Evolutionary conservation across 73 alveolate genomes (phyloP).

Genomic region (Symbiodinium pilosum): DNA sequence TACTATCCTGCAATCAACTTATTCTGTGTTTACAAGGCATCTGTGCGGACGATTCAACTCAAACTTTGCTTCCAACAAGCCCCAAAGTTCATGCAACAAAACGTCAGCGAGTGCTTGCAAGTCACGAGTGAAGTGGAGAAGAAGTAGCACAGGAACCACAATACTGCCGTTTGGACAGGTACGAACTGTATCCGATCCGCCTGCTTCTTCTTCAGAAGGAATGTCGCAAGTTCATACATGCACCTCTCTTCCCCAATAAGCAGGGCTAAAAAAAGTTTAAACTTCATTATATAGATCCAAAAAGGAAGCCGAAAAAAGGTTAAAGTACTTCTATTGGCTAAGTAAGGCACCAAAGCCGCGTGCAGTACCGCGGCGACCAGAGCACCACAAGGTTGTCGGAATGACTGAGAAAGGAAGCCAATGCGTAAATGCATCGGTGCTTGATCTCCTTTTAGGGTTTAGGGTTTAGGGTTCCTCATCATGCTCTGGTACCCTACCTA

Average conservation of each 20-base stretch:
- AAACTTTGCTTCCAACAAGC: no score
- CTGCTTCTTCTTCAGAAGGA: not conserved
- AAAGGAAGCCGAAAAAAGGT: not conserved
- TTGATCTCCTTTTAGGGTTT: not conserved
- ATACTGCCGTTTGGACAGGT: constrained; percentile 29
- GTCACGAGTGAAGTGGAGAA: no score
- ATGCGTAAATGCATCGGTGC: not conserved
- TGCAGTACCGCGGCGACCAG: constrained; percentile 42
- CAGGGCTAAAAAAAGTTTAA: not conserved
- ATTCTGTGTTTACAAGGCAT: no score
- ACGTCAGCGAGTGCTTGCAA: no score
- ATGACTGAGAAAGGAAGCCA: not conserved
- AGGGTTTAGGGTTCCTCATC: not conserved
- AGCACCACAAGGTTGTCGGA: constrained; percentile 27
- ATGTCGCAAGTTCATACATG: constrained; percentile 11
- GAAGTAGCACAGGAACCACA: constrained; percentile 18
- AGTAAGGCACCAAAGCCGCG: not conserved
- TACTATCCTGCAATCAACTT: no score
- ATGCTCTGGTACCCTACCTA: not conserved
- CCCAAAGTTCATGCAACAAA: no score
- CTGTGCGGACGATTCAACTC: no score
- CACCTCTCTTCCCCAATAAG: no score
- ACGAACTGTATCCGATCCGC: not conserved
- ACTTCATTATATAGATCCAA: not conserved
- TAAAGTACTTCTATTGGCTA: not conserved